These are phyloP conservation scores for Porodaedalea pini DNA, from an alignment of 1,284 basidiomycete species.

Conservation along the genomic window DNA sequence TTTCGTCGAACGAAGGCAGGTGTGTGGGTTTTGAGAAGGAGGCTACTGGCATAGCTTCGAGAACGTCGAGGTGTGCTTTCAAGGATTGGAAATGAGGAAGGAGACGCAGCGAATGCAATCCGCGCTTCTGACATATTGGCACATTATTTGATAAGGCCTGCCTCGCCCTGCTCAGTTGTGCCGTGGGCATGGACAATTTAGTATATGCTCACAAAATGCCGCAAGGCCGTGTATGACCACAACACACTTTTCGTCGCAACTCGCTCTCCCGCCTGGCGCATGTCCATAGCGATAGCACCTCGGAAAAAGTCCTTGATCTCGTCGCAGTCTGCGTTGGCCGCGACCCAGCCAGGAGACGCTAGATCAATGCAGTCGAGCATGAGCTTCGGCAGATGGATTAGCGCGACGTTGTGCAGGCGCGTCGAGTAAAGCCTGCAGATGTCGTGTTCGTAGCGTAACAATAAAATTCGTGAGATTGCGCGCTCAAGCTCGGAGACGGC, in stretches of 20 bases:
- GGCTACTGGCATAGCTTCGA: constrained; percentile 52
- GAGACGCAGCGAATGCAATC: constrained; percentile 59
- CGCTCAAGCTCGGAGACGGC: constrained; percentile 56
- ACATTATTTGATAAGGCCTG: constrained; percentile 67
- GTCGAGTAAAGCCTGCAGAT: constrained; percentile 68
- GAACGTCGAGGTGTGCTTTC: constrained; percentile 53
- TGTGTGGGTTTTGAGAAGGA: constrained; percentile 61
- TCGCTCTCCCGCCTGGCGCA: constrained; percentile 66
- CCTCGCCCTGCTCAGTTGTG: background rate
- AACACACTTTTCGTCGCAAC: constrained; percentile 72
- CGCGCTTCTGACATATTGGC: constrained; percentile 54
- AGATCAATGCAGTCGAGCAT: constrained; percentile 58
- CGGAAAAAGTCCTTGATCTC: constrained; percentile 71
- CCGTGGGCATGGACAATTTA: background rate
- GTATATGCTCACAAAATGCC: constrained; percentile 57
- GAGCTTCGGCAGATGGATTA: constrained; percentile 60
- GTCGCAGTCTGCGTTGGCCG: constrained; percentile 58
- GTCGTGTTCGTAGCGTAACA: constrained; percentile 66
- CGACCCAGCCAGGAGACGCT: constrained; percentile 61
- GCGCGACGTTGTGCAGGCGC: constrained; percentile 56
- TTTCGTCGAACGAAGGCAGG: constrained; percentile 52
- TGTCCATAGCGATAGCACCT: constrained; percentile 62
- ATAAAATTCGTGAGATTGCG: constrained; percentile 56
- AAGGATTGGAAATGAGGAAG: constrained; percentile 56
- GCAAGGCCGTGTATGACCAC: constrained; percentile 69